Conservation (phyloP, 108 stramenopile genomes). For the Pseudonitzschia multistriata region DNA sequence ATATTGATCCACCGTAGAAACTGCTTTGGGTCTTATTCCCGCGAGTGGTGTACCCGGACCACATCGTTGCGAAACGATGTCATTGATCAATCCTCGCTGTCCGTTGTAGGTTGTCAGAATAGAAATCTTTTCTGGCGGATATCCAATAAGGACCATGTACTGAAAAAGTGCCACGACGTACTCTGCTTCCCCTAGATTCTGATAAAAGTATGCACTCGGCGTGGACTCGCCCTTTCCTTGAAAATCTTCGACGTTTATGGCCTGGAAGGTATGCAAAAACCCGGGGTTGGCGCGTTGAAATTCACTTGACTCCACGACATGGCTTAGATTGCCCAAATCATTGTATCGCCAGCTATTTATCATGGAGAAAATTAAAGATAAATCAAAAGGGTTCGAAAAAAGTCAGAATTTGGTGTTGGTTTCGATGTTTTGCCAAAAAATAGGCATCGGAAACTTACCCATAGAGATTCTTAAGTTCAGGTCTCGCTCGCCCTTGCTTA, state of each 20-base stretch:
- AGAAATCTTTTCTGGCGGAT: slow-evolving; percentile 88
- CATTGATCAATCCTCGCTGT: slow-evolving; percentile 89
- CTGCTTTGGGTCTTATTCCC: slow-evolving; percentile 57
- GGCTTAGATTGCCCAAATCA: slow-evolving; percentile 84
- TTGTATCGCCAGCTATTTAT: slow-evolving; percentile 85
- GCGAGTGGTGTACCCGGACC: slow-evolving; percentile 77
- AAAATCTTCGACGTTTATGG: slow-evolving; percentile 93
- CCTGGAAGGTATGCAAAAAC: slow-evolving; percentile 85
- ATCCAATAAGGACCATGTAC: slow-evolving; percentile 98
- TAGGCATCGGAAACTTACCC: slow-evolving; percentile 32
- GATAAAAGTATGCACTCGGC: slow-evolving; percentile 92
- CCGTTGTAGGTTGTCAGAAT: slow-evolving; percentile 99
- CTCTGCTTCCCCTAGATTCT: slow-evolving; percentile 98
- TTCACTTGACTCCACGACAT: slow-evolving; percentile 48
- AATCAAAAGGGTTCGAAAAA: slow-evolving; percentile 11
- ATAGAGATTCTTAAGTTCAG: slow-evolving; percentile 89
- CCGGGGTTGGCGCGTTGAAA: slow-evolving; percentile 89
- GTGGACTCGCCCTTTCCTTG: slow-evolving; percentile 83
- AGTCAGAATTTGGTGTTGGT: slow-evolving; percentile 6
- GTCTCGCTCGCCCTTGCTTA: slow-evolving; percentile 91
- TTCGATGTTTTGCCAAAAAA: neutral
- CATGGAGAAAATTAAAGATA: neutral
- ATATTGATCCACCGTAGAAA: slow-evolving; percentile 94
- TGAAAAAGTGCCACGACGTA: slow-evolving; percentile 95
- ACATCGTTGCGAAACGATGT: slow-evolving; percentile 87